Conservation (phyloP, 2,329 filamentous ascomycete genomes). For the Arthrinium phaeospermum region DNA sequence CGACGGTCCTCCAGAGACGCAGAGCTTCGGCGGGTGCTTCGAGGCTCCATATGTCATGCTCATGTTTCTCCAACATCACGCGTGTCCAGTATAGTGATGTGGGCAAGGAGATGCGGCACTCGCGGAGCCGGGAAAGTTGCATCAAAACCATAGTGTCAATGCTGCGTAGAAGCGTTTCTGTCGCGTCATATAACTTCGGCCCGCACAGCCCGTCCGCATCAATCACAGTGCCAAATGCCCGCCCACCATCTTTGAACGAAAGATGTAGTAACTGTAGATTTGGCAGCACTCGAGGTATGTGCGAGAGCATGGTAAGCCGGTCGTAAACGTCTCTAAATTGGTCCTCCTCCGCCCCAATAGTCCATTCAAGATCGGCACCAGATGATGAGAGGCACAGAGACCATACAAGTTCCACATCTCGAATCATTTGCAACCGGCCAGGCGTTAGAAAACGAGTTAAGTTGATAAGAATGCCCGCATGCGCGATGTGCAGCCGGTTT, state of each 20-base stretch:
- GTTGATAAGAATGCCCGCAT: background rate
- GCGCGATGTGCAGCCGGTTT: background rate
- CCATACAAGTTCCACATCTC: background rate
- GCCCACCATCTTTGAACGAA: background rate
- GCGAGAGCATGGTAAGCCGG: slow-evolving; percentile 4
- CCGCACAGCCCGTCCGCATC: background rate
- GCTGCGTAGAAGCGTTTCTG: slow-evolving; percentile 21
- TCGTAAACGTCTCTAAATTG: background rate
- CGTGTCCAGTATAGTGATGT: slow-evolving; percentile 20
- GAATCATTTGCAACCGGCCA: background rate
- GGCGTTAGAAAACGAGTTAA: background rate
- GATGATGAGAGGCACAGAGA: background rate
- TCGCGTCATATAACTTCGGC: slow-evolving; percentile 20
- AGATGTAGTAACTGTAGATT: background rate
- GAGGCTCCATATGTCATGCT: slow-evolving; percentile 19
- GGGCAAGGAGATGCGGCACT: slow-evolving; percentile 23
- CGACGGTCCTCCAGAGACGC: background rate
- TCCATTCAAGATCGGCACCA: background rate
- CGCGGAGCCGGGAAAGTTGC: background rate
- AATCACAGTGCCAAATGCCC: background rate
- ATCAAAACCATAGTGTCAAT: slow-evolving; percentile 20
- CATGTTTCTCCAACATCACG: slow-evolving; percentile 20
- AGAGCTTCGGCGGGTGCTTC: background rate
- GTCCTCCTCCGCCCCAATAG: background rate
- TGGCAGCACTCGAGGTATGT: background rate